Evolutionary conservation across 371 early-diverging fungal species (phyloP).

Genomic region (Actinomucor elegans): DNA sequence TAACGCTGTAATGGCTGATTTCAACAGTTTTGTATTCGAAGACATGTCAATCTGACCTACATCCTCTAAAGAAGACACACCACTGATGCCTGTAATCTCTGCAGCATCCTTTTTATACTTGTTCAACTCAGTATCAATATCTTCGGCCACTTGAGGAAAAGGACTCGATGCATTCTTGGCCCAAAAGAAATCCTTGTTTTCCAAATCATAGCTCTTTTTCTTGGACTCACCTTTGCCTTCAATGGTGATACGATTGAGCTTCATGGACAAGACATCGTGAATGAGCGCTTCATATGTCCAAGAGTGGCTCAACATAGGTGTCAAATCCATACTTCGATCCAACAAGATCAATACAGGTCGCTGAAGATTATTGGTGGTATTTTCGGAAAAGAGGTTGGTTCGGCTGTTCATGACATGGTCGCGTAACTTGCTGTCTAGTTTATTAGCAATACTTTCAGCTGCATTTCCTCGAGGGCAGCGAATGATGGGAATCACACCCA

Average conservation of each 20-base stretch:
- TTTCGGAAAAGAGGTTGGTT: slow-evolving; percentile 77
- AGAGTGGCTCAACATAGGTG: slow-evolving; percentile 93
- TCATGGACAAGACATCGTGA: slow-evolving; percentile 94
- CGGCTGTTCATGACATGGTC: slow-evolving; percentile 88
- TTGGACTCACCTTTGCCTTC: slow-evolving; percentile 51
- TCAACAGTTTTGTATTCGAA: slow-evolving; percentile 82
- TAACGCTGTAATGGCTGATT: slow-evolving; percentile 89
- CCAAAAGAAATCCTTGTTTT: slow-evolving; percentile 94
- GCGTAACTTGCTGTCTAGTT: slow-evolving; percentile 85
- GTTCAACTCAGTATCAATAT: slow-evolving; percentile 87
- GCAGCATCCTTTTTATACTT: slow-evolving; percentile 94
- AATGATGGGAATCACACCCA: slow-evolving; percentile 90
- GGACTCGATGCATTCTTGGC: slow-evolving; percentile 88
- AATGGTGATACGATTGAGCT: slow-evolving; percentile 82
- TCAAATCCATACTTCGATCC: slow-evolving; percentile 95
- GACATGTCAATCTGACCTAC: slow-evolving; percentile 73
- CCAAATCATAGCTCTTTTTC: slow-evolving; percentile 88
- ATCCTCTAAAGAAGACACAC: slow-evolving; percentile 85
- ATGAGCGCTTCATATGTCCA: slow-evolving; percentile 98
- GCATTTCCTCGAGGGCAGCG: slow-evolving; percentile 89
- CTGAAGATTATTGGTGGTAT: slow-evolving; percentile 42
- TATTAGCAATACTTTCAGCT: slow-evolving; percentile 90
- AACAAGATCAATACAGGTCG: slow-evolving; percentile 86
- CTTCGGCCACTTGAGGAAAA: slow-evolving; percentile 97
- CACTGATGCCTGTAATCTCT: slow-evolving; percentile 83